phyloP scores from a whole-genome alignment of 495 filamentous ascomycete genomes.

The Talaromyces adpressus region DNA sequence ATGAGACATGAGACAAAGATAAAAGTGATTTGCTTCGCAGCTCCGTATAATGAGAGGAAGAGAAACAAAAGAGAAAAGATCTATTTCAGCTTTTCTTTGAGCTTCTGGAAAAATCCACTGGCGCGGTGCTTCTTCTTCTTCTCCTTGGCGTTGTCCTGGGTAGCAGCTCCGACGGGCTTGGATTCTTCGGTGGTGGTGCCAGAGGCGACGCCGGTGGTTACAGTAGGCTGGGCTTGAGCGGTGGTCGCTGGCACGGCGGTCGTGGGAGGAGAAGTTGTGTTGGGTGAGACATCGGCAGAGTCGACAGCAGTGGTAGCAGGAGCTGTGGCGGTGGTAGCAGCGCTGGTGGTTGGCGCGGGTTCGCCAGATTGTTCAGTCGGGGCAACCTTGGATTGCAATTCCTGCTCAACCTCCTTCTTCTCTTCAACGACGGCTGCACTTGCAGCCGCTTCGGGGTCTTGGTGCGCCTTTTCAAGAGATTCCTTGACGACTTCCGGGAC shows the following conservation, averaged over 20 bases:
- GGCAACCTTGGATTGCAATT: conserved; percentile 52
- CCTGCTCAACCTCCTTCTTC: conserved; percentile 68
- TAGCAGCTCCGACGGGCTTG: background rate
- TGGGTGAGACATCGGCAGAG: conserved; percentile 38
- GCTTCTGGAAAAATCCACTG: conserved; percentile 40
- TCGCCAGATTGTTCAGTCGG: conserved; percentile 41
- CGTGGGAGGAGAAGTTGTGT: conserved; percentile 27
- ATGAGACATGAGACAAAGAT: background rate
- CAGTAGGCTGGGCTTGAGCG: conserved; percentile 13
- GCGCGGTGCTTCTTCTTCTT: conserved; percentile 44
- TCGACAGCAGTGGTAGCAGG: conserved; percentile 20
- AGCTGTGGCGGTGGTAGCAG: conserved; percentile 35
- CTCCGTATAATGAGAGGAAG: conserved; percentile 1
- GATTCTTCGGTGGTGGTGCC: conserved; percentile 6
- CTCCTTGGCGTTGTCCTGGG: conserved; percentile 20
- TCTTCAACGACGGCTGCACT: conserved; percentile 62
- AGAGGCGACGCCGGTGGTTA: conserved; percentile 12
- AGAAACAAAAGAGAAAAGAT: background rate
- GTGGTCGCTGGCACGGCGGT: conserved; percentile 12
- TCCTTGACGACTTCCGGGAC: conserved; percentile 71
- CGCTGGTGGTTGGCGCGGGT: conserved; percentile 44
- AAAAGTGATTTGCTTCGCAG: background rate
- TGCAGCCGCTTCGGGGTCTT: conserved; percentile 63
- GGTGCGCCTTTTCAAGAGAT: conserved; percentile 56
- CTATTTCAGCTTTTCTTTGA: conserved; percentile 45